Conservation (phyloP, 768 basidiomycete genomes). For the Gymnopilus dilepis region DNA sequence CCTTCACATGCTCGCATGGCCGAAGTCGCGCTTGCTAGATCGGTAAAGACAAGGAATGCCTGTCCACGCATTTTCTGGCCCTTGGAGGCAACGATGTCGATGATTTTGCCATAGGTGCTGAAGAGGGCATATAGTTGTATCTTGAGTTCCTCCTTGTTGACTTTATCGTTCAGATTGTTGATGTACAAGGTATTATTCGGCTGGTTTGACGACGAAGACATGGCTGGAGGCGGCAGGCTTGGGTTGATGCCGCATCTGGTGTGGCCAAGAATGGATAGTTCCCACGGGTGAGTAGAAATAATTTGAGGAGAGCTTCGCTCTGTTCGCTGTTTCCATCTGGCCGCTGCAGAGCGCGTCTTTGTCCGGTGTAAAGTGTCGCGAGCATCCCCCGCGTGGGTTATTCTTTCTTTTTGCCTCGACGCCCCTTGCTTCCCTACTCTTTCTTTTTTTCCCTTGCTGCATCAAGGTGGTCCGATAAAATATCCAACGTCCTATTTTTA, state of each 20-base stretch:
- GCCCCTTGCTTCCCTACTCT: slow-evolving; percentile 5
- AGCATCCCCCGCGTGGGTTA: slow-evolving; percentile 8
- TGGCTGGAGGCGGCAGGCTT: slow-evolving; percentile 25
- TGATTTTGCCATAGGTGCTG: slow-evolving; percentile 89
- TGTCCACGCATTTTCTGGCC: slow-evolving; percentile 87
- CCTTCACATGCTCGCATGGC: slow-evolving; percentile 94
- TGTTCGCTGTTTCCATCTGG: slow-evolving; percentile 14
- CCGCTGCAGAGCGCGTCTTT: slow-evolving; percentile 10
- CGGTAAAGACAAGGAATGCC: slow-evolving; percentile 95
- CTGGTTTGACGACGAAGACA: slow-evolving; percentile 62
- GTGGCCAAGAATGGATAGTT: slow-evolving; percentile 21
- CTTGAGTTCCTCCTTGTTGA: slow-evolving; percentile 89
- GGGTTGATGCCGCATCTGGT: slow-evolving; percentile 1
- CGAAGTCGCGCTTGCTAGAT: slow-evolving; percentile 88
- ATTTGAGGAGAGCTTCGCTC: neutral
- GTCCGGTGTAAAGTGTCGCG: slow-evolving; percentile 1
- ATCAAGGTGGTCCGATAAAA: slow-evolving; percentile 30
- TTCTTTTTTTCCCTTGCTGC: neutral
- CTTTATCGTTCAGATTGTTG: slow-evolving; percentile 91
- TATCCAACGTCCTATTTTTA: slow-evolving; percentile 15
- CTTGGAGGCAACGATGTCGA: slow-evolving; percentile 93
- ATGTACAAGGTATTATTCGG: slow-evolving; percentile 91
- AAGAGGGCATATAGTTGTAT: slow-evolving; percentile 87
- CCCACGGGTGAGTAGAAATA: slow-evolving; percentile 28
- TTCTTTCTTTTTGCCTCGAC: slow-evolving; percentile 13